Base-by-base conservation (phyloP, 2,329 filamentous ascomycete genomes). In the Fusarium papillatum region DNA sequence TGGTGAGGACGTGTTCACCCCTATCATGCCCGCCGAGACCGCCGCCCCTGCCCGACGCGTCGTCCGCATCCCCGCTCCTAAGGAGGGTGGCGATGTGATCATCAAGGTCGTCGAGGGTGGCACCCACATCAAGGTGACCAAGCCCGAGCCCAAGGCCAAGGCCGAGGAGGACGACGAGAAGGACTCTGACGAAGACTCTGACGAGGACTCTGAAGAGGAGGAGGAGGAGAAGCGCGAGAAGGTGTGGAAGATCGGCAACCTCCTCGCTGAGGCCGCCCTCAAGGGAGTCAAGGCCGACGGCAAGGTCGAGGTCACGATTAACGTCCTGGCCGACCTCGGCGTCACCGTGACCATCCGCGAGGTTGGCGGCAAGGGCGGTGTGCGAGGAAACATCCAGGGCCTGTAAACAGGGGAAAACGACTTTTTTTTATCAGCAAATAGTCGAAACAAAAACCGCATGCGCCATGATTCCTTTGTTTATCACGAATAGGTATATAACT, bases 231-330 rank as follows among this genome's bases (percentile, higher is more conserved):
- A 93, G 81, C 90, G 96, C 76, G 94, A 98, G 86, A 95, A 97
- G 90, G 88, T 97, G 71, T 98, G 95, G 95, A 98, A 98, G 90
- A 90, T 95, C 60, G 94, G 95, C 79, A 92, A 89, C 75, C 88
- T 93, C 36, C 91, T 99, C 71, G 96, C 95, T 72, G 97, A 99
- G 88, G 93, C 95, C 14, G 94, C 93, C 38, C 87, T 99, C 83
- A 94, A 91, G 84, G 95, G 90, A 71, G 91, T 97, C 79, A 96
- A 96, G 92, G 95, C 96, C 87, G 94, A 92, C 70, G 91, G 91
- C 81, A 98, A 98, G 89, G 92, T 99, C 77, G 97, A 99, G 89
- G 93, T 98, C 66, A 97, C 95, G 83, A 91, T 98, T 81, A 98
- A 96, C 84, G 93, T 98, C 76, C 91, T 90, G 67, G 93, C 91